Conservation (phyloP, 1,139 yeast species). For the Saccharomyces uvarum region DNA sequence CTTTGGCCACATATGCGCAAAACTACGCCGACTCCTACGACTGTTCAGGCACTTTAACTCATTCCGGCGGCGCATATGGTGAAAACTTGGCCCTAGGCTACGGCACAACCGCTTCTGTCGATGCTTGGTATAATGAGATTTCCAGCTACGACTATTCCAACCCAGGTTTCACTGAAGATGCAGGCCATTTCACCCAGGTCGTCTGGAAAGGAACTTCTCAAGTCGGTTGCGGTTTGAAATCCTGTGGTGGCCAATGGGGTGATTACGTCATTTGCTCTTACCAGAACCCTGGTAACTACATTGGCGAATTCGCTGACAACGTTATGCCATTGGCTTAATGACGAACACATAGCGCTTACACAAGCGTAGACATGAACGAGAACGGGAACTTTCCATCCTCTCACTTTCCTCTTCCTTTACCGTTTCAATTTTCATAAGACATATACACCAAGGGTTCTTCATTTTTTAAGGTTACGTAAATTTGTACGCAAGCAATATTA, state of each 20-base stretch:
- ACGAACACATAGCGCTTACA: background rate
- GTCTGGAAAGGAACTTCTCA: slow-evolving; percentile 53
- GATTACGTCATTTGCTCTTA: slow-evolving; percentile 67
- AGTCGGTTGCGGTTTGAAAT: slow-evolving; percentile 56
- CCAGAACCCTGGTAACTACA: slow-evolving; percentile 51
- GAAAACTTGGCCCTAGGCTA: slow-evolving; percentile 54
- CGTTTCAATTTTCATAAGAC: background rate
- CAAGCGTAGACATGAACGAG: background rate
- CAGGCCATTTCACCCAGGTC: slow-evolving; percentile 58
- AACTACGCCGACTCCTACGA: slow-evolving; percentile 43
- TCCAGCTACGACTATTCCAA: slow-evolving; percentile 40
- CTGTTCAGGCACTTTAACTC: slow-evolving; percentile 49
- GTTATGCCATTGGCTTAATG: slow-evolving; percentile 34
- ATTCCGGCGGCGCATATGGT: slow-evolving; percentile 56
- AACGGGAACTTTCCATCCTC: background rate
- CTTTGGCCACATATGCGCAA: slow-evolving; percentile 37
- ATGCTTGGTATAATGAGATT: slow-evolving; percentile 63
- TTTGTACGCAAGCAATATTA: background rate
- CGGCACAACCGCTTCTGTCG: slow-evolving; percentile 40
- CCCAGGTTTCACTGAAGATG: slow-evolving; percentile 36
- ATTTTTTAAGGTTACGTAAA: background rate
- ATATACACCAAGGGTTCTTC: background rate
- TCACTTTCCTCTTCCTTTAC: background rate
- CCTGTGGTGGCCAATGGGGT: slow-evolving; percentile 41
- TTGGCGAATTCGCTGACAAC: slow-evolving; percentile 40